These are phyloP conservation scores for Phytopythium delawarense DNA, from an alignment of 352 stramenopile genomes.

Conservation along the genomic window DNA sequence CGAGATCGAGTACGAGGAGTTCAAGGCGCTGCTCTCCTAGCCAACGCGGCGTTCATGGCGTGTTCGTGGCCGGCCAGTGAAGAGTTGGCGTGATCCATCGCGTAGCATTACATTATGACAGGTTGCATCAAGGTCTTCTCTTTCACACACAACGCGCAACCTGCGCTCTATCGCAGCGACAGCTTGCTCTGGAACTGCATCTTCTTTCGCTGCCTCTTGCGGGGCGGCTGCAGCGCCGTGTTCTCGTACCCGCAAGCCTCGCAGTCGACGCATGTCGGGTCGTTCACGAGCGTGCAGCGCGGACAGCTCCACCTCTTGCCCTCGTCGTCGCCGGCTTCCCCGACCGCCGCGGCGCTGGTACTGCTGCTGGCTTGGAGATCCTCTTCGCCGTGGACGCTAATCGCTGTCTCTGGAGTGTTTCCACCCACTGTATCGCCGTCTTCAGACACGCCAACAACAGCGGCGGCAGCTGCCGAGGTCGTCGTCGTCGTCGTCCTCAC, in stretches of 20 bases:
- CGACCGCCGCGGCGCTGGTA: background rate
- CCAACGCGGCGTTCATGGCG: background rate
- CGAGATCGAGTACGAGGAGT: conserved; percentile 96
- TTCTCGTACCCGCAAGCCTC: conserved; percentile 64
- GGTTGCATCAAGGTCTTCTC: background rate
- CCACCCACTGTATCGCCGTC: background rate
- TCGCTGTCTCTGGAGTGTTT: background rate
- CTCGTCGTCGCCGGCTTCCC: conserved; percentile 9
- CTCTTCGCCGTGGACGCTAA: background rate
- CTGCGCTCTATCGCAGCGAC: conserved; percentile 39
- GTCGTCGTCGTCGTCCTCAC: background rate
- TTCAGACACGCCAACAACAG: background rate
- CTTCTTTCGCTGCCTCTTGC: conserved; percentile 65
- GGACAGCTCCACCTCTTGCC: conserved; percentile 64
- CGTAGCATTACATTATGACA: conserved; percentile 1
- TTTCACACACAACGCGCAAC: background rate
- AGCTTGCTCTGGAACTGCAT: conserved; percentile 81
- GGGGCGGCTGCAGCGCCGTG: conserved; percentile 19
- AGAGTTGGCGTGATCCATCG: background rate
- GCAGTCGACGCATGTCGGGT: conserved; percentile 40
- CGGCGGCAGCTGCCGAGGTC: background rate
- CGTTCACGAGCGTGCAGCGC: conserved; percentile 79
- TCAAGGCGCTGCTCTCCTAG: conserved; percentile 90
- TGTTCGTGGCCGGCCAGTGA: background rate
- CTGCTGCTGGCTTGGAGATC: background rate